Base-by-base conservation (phyloP, 2,329 filamentous ascomycete genomes). In the Sporothrix humicola region DNA sequence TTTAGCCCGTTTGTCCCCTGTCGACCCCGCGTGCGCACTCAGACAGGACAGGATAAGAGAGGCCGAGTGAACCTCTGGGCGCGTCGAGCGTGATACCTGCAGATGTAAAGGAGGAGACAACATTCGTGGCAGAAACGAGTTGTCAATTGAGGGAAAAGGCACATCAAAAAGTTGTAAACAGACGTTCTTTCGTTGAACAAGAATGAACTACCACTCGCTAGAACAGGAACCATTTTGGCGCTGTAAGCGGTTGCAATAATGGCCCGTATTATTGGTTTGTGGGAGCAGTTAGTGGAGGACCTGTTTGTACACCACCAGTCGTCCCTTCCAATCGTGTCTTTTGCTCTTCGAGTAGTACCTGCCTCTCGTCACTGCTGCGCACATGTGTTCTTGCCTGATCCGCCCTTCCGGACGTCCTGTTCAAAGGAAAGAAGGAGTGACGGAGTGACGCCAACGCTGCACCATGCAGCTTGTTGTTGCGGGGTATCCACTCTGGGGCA, bases 361-460 rank as follows among this genome's bases (percentile, higher is more conserved):
- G n/a, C 59, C 59, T 3, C 31, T 37, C 31, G 31, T 37, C 31
- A 37, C n/a, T 12, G 7, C 37, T 65, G 59, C 10, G 37, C 59
- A 63, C 54, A 48, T 54, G 50, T 59, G 69, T 50, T 46, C 52
- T 48, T 56, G 69, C 52, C 54, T 50, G 20, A 31, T 71, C 54
- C 54, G 54, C 42, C 15, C 46, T 63, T 20, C 44, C 63, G 46
- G 6, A 12, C 20, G 46, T 48, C 59, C 23, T 58, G 50, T 37
- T 69, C 17, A 59, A 50, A 63, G 59, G 59, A 63, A 65, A 65
- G 54, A 42, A 68, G 52, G 31, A 37, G 31, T 37, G 31, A 37
- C 31, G 23, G 46, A 72, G 71, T 69, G 72, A 73, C 72, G 72
- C 50, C 50, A 73, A 17, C 63, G 72, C 42, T 26, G 44, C 63